These are phyloP conservation scores for Pyrenophora teres DNA, from an alignment of 2,329 filamentous ascomycete genomes.

Conservation along the genomic window DNA sequence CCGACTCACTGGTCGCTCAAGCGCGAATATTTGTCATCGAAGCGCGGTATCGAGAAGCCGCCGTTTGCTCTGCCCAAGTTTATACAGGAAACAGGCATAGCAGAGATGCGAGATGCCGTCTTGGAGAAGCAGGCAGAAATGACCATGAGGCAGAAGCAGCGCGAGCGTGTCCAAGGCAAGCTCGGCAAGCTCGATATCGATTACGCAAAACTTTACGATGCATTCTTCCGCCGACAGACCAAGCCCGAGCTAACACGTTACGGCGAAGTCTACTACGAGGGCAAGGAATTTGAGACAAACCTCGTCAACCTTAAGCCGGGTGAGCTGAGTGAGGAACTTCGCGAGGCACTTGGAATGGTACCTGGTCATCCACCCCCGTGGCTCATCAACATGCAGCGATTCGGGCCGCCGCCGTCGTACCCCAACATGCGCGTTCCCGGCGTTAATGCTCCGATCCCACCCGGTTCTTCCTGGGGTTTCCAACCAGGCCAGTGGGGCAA, in stretches of 20 bases:
- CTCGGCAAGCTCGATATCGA: conserved; percentile 98
- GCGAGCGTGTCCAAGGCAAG: conserved; percentile 91
- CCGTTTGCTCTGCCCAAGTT: conserved; percentile 93
- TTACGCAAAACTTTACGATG: conserved; percentile 97
- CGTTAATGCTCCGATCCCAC: conserved; percentile 87
- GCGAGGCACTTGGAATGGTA: conserved; percentile 91
- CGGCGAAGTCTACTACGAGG: conserved; percentile 99
- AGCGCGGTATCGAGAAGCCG: conserved; percentile 94
- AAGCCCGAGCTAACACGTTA: conserved; percentile 94
- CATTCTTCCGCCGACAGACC: conserved; percentile 96
- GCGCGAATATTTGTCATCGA: conserved; percentile 94
- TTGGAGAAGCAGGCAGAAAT: conserved; percentile 94
- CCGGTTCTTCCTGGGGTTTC: conserved; percentile 91
- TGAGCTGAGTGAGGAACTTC: conserved; percentile 84
- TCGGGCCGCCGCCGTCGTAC: conserved; percentile 91
- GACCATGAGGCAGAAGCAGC: conserved; percentile 90
- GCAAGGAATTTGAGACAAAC: conserved; percentile 97
- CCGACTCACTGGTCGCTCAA: conserved; percentile 95
- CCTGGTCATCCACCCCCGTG: conserved; percentile 92
- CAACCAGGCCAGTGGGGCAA: conserved; percentile 95
- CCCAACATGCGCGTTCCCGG: conserved; percentile 94
- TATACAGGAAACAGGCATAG: conserved; percentile 95
- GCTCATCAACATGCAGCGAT: conserved; percentile 95
- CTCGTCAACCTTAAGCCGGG: conserved; percentile 87
- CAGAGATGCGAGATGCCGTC: conserved; percentile 96